A percentile compares a stretch with the other conserved stretches of the same genome.
Evolutionary conservation across 2,329 filamentous ascomycete species (phyloP).

Genomic region (Penicillium brevicompactum): DNA sequence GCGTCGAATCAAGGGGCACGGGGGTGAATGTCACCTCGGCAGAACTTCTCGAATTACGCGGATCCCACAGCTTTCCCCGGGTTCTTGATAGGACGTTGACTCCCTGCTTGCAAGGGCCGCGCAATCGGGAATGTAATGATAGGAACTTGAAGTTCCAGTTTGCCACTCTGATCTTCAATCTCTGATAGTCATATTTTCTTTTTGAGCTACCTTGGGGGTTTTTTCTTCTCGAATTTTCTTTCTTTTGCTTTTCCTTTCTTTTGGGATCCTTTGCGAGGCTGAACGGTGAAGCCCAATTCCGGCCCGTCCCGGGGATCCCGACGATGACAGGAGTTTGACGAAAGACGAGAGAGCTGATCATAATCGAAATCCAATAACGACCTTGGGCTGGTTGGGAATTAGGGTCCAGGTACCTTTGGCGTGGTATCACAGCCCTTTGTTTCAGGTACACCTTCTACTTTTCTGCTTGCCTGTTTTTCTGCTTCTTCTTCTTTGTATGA

Average conservation of each 20-base stretch:
- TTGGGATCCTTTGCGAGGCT: neutral
- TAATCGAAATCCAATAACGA: neutral
- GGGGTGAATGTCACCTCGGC: constrained; percentile 5
- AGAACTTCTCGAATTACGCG: constrained; percentile 2
- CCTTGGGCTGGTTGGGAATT: neutral
- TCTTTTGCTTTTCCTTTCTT: neutral
- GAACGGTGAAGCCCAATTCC: constrained; percentile 6
- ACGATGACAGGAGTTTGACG: constrained; percentile 7
- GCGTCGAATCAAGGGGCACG: neutral
- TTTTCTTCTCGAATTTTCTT: neutral
- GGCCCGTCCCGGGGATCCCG: constrained; percentile 11
- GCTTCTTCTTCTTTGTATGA: neutral
- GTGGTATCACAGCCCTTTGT: constrained; percentile 3
- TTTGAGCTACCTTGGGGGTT: neutral
- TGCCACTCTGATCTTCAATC: neutral
- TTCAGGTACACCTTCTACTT: neutral
- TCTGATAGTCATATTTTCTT: neutral
- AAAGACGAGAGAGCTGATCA: neutral
- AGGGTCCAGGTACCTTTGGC: no score
- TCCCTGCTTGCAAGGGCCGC: constrained; percentile 12
- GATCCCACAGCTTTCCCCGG: neutral
- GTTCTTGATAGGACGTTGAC: neutral
- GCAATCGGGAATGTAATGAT: constrained; percentile 19
- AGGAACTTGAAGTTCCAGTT: neutral
- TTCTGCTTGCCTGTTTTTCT: neutral